Evolutionary conservation across 1,284 basidiomycete genomes (phyloP).

Genomic region (Pyrrhoderma noxium): DNA sequence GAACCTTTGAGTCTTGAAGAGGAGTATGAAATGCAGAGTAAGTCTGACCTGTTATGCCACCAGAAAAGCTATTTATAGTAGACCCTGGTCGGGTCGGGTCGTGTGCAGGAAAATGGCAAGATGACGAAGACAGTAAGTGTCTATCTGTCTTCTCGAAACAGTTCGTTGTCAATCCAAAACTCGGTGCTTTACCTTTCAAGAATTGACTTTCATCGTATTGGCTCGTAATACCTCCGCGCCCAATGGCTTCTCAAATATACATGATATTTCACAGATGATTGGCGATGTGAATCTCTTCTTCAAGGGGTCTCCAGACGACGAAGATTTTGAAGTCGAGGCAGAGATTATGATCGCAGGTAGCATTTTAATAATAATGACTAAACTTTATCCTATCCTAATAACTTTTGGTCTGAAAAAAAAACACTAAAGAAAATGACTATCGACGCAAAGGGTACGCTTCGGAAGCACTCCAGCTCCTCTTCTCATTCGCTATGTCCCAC

Average conservation of each 20-base stretch:
- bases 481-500: constrained; percentile 47
- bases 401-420: no score
- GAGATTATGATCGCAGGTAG: constrained; percentile 85
- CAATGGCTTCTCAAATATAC: constrained; percentile 6
- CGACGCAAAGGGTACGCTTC: constrained; percentile 61
- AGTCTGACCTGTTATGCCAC: constrained; percentile 23
- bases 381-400: no score
- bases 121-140: constrained; percentile 75
- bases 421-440: constrained; percentile 56
- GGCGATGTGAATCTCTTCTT: constrained; percentile 94
- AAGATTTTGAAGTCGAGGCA: constrained; percentile 46
- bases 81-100: background rate
- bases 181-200: no score
- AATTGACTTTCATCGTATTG: constrained; percentile 89
- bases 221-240: constrained; percentile 29
- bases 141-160: background rate
- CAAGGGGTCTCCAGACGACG: constrained; percentile 38
- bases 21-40: constrained; percentile 91
- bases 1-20: constrained; percentile 78
- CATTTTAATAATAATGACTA: no score
- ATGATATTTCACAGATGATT: constrained; percentile 61
- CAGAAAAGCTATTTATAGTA: no score
- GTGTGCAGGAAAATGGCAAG: constrained; percentile 70
- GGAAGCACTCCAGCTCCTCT: constrained; percentile 59
- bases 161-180: constrained; percentile 7